phyloP scores from a whole-genome alignment of 2,329 filamentous ascomycete genomes.

The Pezicula neosporulosa region DNA sequence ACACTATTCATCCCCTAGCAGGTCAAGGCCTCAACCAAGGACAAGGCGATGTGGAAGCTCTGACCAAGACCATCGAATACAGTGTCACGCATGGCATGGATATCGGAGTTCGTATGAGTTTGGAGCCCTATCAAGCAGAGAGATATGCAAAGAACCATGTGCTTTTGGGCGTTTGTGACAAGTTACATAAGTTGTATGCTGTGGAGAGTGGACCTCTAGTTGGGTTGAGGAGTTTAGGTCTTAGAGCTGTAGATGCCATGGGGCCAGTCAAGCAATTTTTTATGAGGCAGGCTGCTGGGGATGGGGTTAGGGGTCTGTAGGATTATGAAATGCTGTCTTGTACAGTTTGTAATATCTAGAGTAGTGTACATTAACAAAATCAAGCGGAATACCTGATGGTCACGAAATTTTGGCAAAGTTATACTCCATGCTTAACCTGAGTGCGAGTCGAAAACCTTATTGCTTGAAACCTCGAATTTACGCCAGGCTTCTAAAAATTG shows the following conservation, averaged over 20 bases:
- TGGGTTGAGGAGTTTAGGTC: conserved; percentile 71
- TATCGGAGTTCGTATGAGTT: conserved; percentile 71
- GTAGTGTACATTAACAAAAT: no score
- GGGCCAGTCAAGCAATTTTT: conserved; percentile 77
- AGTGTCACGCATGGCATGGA: conserved; percentile 84
- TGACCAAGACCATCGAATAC: conserved; percentile 71
- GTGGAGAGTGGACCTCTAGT: conserved; percentile 76
- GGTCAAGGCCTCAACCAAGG: conserved; percentile 95
- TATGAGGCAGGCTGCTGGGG: conserved; percentile 70
- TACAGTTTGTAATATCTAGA: background rate
- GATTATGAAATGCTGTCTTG: background rate
- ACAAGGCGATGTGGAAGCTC: conserved; percentile 79
- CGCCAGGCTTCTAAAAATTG: no score
- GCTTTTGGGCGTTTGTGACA: conserved; percentile 78
- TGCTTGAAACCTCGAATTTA: no score
- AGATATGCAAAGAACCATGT: conserved; percentile 80
- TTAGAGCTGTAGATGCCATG: conserved; percentile 72
- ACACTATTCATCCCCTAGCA: conserved; percentile 90
- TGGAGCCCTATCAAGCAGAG: conserved; percentile 79
- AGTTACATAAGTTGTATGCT: conserved; percentile 90
- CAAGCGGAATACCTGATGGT: no score
- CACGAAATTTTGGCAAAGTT: no score
- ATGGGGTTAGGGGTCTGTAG: conserved; percentile 42
- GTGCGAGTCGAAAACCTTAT: no score
- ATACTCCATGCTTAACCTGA: no score